Evolutionary conservation across 2,329 filamentous ascomycete genomes (phyloP).

Genomic region (Colletotrichum salicis): DNA sequence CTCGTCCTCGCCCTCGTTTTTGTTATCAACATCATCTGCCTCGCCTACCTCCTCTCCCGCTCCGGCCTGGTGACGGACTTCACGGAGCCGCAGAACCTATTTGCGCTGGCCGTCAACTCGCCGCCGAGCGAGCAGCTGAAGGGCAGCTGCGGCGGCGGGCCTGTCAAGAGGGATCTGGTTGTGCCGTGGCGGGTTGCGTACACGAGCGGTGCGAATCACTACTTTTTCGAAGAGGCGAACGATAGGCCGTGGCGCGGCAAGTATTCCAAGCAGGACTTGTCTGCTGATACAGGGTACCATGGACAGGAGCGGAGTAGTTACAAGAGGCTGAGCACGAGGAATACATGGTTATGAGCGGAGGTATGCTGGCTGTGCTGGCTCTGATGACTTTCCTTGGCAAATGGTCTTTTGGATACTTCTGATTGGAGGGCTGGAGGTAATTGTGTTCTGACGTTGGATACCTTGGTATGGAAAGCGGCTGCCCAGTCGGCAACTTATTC

Average conservation of each 20-base stretch:
- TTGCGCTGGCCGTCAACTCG: constrained; percentile 75
- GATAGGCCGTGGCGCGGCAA: constrained; percentile 41
- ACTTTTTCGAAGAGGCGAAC: constrained; percentile 54
- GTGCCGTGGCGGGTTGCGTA: constrained; percentile 56
- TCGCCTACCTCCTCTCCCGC: constrained; percentile 67
- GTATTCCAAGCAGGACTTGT: constrained; percentile 35
- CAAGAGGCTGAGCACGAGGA: constrained; percentile 39
- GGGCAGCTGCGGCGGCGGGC: constrained; percentile 52
- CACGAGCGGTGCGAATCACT: constrained; percentile 51
- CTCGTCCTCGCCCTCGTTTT: constrained; percentile 73
- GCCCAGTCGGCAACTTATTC: neutral
- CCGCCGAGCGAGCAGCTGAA: constrained; percentile 50
- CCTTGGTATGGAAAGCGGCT: neutral
- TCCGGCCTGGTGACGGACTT: constrained; percentile 79
- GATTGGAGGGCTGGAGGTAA: neutral
- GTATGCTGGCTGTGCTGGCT: neutral
- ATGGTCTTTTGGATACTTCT: neutral
- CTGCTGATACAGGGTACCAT: constrained; percentile 16
- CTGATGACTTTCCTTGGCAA: neutral
- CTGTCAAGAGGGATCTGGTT: constrained; percentile 47
- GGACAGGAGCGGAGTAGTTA: constrained; percentile 39
- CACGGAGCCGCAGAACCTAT: constrained; percentile 80
- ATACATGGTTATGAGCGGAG: constrained; percentile 51
- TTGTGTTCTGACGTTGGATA: neutral
- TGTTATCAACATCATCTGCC: constrained; percentile 72